A percentile compares a stretch with the other conserved stretches of the same genome.
Conservation (phyloP, 2,329 filamentous ascomycete species). For the Neofusicoccum kwambonambiense region DNA sequence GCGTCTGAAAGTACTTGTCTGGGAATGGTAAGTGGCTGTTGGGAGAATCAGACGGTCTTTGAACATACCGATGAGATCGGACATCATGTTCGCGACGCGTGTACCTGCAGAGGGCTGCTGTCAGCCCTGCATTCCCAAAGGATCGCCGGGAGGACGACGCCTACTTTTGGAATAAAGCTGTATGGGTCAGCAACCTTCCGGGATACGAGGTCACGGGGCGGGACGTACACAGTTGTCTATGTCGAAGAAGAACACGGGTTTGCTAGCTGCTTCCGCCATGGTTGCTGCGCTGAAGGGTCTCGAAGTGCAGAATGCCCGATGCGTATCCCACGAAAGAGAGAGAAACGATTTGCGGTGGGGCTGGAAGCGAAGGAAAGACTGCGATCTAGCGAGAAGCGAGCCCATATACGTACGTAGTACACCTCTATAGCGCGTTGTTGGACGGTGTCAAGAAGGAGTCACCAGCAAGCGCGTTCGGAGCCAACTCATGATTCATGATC, state of each 20-base stretch:
- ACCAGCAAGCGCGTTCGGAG: not conserved
- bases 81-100: constrained; percentile 87
- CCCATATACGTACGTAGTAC: not conserved
- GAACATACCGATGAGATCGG: constrained; percentile 64
- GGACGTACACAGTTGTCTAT: constrained; percentile 86
- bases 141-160: constrained; percentile 41
- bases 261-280: constrained; percentile 32
- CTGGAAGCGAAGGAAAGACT: not conserved
- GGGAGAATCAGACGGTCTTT: not conserved
- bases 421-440: not conserved
- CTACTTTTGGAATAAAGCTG: constrained; percentile 79
- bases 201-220: constrained; percentile 3
- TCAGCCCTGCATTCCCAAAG: not conserved
- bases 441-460: constrained; percentile 11
- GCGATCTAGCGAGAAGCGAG: not conserved
- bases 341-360: not conserved
- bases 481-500: not conserved
- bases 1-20: constrained; percentile 63
- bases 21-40: constrained; percentile 58
- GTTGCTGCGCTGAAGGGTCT: constrained; percentile 5
- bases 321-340: not conserved
- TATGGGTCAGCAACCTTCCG: not conserved
- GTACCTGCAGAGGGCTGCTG: constrained; percentile 52
- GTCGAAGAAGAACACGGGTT: constrained; percentile 74
- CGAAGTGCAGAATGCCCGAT: not conserved